Conservation (phyloP, 2,329 filamentous ascomycete genomes). For the Xylariaceae sp. region DNA sequence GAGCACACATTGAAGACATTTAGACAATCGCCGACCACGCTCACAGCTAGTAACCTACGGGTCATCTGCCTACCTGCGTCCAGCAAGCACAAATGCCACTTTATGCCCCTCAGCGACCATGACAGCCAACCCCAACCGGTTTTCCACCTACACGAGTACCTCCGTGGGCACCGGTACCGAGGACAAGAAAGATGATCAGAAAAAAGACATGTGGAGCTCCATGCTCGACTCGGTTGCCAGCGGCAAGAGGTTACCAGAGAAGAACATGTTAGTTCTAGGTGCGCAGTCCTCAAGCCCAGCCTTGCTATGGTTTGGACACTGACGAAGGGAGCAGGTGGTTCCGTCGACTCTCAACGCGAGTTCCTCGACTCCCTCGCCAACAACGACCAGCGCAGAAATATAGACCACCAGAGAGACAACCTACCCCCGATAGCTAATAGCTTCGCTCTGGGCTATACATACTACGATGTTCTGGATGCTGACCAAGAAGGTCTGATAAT, state of each 20-base stretch:
- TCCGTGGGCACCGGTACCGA: conserved; percentile 48
- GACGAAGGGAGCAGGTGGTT: conserved; percentile 58
- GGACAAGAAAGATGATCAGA: conserved; percentile 62
- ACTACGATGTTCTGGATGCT: conserved; percentile 88
- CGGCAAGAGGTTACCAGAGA: conserved; percentile 84
- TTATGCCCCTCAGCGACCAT: conserved; percentile 32
- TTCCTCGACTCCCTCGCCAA: conserved; percentile 66
- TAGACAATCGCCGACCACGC: no score
- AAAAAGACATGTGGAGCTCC: conserved; percentile 90
- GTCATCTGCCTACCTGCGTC: no score
- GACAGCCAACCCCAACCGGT: conserved; percentile 51
- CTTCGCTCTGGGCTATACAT: conserved; percentile 90
- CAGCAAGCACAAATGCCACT: no score
- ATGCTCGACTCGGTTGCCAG: conserved; percentile 89
- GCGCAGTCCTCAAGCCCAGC: background rate
- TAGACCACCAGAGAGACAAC: conserved; percentile 54
- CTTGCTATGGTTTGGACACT: conserved; percentile 17
- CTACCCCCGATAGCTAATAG: conserved; percentile 81
- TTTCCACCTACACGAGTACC: conserved; percentile 56
- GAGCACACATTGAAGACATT: no score
- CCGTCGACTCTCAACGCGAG: conserved; percentile 77
- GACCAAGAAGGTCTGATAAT: conserved; percentile 74
- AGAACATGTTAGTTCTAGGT: conserved; percentile 86
- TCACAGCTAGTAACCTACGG: no score
- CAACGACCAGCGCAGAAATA: conserved; percentile 49